phyloP scores from a whole-genome alignment of 768 basidiomycete species.

The Russula lepida region DNA sequence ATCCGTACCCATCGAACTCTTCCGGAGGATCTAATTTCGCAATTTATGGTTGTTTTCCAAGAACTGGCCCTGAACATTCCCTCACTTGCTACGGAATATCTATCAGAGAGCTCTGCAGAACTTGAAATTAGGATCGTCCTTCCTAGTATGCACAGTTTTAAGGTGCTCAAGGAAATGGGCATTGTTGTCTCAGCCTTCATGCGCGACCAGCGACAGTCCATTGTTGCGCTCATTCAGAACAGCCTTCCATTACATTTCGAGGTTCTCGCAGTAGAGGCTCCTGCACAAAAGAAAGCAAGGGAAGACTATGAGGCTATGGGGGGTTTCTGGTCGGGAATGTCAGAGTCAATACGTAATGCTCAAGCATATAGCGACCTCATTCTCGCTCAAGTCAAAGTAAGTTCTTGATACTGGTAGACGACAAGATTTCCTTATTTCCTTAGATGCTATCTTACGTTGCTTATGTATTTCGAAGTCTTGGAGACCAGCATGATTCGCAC shows the following conservation, averaged over 20 bases:
- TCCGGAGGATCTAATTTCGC: constrained; percentile 63
- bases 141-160: constrained; percentile 81
- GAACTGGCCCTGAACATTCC: constrained; percentile 71
- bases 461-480: constrained; percentile 69
- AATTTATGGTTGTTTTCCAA: constrained; percentile 75
- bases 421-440: too few relatives aligned
- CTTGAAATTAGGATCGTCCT: constrained; percentile 51
- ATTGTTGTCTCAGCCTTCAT: constrained; percentile 87
- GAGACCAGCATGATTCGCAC: constrained; percentile 60
- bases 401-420: too few relatives aligned
- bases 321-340: constrained; percentile 73
- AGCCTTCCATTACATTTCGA: constrained; percentile 75
- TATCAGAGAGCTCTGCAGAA: constrained; percentile 54
- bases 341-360: constrained; percentile 64
- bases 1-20: constrained; percentile 67
- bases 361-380: constrained; percentile 75
- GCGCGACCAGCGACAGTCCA: constrained; percentile 65
- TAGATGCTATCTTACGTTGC: constrained; percentile 90
- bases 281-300: constrained; percentile 71
- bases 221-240: constrained; percentile 55
- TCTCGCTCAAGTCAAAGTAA: constrained; percentile 84
- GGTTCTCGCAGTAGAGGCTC: constrained; percentile 67
- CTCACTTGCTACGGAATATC: constrained; percentile 60
- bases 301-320: constrained; percentile 77
- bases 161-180: constrained; percentile 89